A percentile compares a stretch with the other conserved stretches of the same genome.
Conservation (phyloP, 495 filamentous ascomycete genomes). For the Penicillium bovifimosum region DNA sequence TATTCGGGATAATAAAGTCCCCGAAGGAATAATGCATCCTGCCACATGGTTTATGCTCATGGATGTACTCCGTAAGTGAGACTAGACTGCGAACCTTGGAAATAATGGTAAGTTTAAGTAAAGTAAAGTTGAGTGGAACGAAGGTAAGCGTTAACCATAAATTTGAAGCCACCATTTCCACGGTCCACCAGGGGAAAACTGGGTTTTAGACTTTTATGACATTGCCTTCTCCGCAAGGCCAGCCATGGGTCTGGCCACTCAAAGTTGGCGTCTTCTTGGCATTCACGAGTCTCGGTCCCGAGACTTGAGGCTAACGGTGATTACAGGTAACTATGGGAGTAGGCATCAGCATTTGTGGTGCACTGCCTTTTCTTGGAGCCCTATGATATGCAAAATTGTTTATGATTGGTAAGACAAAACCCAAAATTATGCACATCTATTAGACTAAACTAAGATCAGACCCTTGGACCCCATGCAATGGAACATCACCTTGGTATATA, state of each 20-base stretch:
- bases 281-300: slow-evolving; percentile 5
- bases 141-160: slow-evolving; percentile 6
- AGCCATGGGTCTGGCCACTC: slow-evolving; percentile 2
- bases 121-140: slow-evolving; percentile 6
- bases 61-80: too few species aligned
- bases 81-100: background rate
- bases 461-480: background rate
- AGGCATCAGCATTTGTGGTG: slow-evolving; percentile 7
- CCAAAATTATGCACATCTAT: background rate
- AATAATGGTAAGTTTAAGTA: background rate
- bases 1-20: slow-evolving; percentile 21
- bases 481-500: background rate
- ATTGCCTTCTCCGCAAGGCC: slow-evolving; percentile 13
- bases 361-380: background rate
- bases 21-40: slow-evolving; percentile 16
- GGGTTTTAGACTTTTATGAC: slow-evolving; percentile 25
- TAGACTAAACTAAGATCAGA: background rate
- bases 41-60: slow-evolving; percentile 27
- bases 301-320: background rate
- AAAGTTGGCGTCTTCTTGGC: slow-evolving; percentile 14
- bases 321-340: background rate
- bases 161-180: slow-evolving; percentile 8
- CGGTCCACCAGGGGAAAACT: slow-evolving; percentile 9
- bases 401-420: background rate
- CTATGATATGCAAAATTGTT: background rate